Evolutionary conservation across 805 yeast genomes (phyloP), one percentile per base, ranked within the genome.

Genomic region (Lipomyces oligophaga): DNA sequence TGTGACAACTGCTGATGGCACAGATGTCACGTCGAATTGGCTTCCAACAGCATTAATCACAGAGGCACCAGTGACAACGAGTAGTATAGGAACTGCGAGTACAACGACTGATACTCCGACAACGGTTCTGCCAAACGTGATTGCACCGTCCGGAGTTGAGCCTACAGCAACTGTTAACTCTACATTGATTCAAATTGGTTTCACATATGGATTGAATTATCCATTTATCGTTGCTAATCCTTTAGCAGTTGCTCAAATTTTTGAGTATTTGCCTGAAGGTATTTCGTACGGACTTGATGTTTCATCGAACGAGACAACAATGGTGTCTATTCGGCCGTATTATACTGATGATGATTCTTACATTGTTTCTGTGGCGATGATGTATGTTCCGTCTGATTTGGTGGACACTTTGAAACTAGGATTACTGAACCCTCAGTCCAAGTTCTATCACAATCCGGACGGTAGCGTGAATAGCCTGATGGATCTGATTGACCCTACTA

Each of bases 351-450:
- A 66, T 11, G 72, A 71, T 40, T 71, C 70, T 38, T 90, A 86
- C 65, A 76, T 87, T 50, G 85, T 85, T 45, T 84, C 97, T 0
- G 85, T 89, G 51, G 97, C 97, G 5, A 83, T 83, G 63, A 83
- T 86, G 45, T 87, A 84, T 63, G 83, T 87, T 69, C 95, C 95
- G 19, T 63, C 67, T 8, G 63, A 65, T 10, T 66, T 74, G 25
- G 74, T 85, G 15, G 58, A 63, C 1, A 62, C 68, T 0, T 70
- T 90, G 53, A 76, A 77, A 48, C 65, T 65, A 15, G 64, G 72
- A 31, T 64, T 90, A 34, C 66, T 70, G 41, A 67, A 79, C 47
- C 54, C 72, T 0, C 58, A 69, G n/a, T 85, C 95, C 2, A 47
- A 58, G 20, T 63, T 93, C 39, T 90, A 83, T 67, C 56, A 69